Percentiles rank a stretch among this genome's conserved stretches.
phyloP scores from a whole-genome alignment of 805 yeast genomes.

The Kodamaea fukazawae region DNA sequence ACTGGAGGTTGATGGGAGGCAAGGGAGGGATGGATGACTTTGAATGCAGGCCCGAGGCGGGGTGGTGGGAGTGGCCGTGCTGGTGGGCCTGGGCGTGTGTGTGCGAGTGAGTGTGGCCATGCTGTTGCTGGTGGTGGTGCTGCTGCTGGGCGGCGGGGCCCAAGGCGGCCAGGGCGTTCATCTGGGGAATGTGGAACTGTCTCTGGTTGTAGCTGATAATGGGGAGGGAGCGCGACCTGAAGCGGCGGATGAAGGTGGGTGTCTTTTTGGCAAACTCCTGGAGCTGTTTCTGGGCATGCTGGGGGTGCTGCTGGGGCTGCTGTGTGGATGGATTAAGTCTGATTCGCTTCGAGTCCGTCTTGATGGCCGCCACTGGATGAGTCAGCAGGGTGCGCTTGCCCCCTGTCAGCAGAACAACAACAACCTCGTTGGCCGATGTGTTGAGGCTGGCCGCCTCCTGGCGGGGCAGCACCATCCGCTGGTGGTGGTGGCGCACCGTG shows the following conservation, averaged over 20 bases:
- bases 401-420: too few relatives aligned
- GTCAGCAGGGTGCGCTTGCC: conserved; percentile 12
- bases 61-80: conserved; percentile 8
- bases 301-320: conserved; percentile 9
- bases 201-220: conserved; percentile 35
- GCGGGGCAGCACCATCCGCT: conserved; percentile 4
- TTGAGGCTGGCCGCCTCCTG: background rate
- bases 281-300: conserved; percentile 6
- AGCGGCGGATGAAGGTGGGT: conserved; percentile 34
- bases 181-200: conserved; percentile 11
- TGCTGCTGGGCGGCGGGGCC: conserved; percentile 14
- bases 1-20: conserved; percentile 82
- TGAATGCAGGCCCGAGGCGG: conserved; percentile 12
- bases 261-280: conserved; percentile 18
- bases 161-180: too few relatives aligned
- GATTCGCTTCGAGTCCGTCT: conserved; percentile 19
- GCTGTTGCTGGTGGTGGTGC: conserved; percentile 11
- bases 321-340: conserved; percentile 16
- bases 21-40: conserved; percentile 40
- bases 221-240: conserved; percentile 41
- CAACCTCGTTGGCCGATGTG: too few relatives aligned
- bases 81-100: conserved; percentile 9
- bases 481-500: conserved; percentile 5
- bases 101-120: conserved; percentile 9
- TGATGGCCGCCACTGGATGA: conserved; percentile 12